phyloP scores from a whole-genome alignment of 805 yeast species.

The Tetrapisispora namnaoensis region DNA sequence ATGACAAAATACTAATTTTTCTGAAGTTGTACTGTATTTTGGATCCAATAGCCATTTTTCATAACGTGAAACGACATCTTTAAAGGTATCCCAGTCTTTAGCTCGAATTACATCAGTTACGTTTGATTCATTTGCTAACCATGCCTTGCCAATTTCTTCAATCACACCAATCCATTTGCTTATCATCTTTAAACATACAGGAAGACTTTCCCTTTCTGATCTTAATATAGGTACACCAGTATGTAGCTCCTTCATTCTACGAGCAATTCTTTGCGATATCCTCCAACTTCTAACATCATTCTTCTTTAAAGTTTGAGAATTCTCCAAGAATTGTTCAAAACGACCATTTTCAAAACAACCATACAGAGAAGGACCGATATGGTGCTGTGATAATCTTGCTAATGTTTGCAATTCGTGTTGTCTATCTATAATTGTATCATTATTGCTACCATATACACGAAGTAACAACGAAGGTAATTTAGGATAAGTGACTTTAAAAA shows the following conservation, averaged over 20 bases:
- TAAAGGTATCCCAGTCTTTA: conserved; percentile 39
- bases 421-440: conserved; percentile 77
- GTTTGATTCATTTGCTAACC: conserved; percentile 28
- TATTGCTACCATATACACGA: conserved; percentile 83
- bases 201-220: conserved; percentile 49
- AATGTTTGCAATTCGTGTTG: conserved; percentile 66
- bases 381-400: conserved; percentile 59
- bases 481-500: conserved; percentile 65
- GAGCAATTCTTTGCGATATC: conserved; percentile 74
- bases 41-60: conserved; percentile 46
- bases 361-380: conserved; percentile 79
- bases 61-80: conserved; percentile 41
- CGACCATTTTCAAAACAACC: conserved; percentile 92
- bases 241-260: conserved; percentile 94
- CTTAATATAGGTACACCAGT: conserved; percentile 57
- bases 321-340: conserved; percentile 83
- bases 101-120: conserved; percentile 32
- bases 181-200: conserved; percentile 61
- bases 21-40: conserved; percentile 7
- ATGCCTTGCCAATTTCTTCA: conserved; percentile 29
- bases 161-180: conserved; percentile 57
- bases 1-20: conserved; percentile 68
- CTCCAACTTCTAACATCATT: conserved; percentile 66
- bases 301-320: conserved; percentile 68
- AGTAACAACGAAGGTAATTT: conserved; percentile 54